These are phyloP conservation scores for Hirsutella minnesotensis DNA, from an alignment of 2,329 filamentous ascomycete species.

Conservation along the genomic window DNA sequence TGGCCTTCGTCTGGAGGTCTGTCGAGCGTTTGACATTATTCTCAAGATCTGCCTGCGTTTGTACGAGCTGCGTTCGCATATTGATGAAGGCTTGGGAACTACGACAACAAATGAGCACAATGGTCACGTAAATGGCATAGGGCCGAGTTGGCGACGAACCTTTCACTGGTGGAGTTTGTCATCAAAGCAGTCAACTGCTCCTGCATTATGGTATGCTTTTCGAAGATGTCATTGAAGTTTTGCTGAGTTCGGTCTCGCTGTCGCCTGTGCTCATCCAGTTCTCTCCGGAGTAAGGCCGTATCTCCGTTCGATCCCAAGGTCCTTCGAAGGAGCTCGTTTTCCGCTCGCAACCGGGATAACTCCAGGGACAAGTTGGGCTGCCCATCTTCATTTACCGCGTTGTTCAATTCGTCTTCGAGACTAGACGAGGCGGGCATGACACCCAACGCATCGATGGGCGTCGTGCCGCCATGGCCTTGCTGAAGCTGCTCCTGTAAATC, in stretches of 20 bases:
- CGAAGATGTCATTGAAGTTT: constrained; percentile 43
- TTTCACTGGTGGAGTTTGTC: constrained; percentile 38
- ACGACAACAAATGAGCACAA: constrained; percentile 32
- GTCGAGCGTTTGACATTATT: constrained; percentile 28
- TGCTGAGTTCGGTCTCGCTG: constrained; percentile 40
- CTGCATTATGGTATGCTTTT: constrained; percentile 44
- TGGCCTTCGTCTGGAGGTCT: constrained; percentile 34
- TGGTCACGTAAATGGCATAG: not conserved
- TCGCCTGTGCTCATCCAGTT: constrained; percentile 42
- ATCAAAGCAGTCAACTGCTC: constrained; percentile 45
- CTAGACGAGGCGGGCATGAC: constrained; percentile 20
- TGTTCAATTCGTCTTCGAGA: constrained; percentile 50
- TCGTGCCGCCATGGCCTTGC: constrained; percentile 15
- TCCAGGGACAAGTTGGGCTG: constrained; percentile 34
- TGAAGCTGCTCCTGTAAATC: constrained; percentile 49
- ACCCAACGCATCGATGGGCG: constrained; percentile 10
- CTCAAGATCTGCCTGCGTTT: constrained; percentile 34
- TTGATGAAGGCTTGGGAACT: constrained; percentile 42
- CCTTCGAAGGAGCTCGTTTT: constrained; percentile 46
- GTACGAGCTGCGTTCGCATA: constrained; percentile 35
- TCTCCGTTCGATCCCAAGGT: constrained; percentile 42
- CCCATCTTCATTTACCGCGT: constrained; percentile 26
- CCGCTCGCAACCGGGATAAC: constrained; percentile 46
- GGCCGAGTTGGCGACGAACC: constrained; percentile 32
- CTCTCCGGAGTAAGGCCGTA: constrained; percentile 39